Evolutionary conservation across 2,329 filamentous ascomycete genomes (phyloP), one percentile per base, ranked within the genome.

Genomic region (Trichophyton verrucosum): DNA sequence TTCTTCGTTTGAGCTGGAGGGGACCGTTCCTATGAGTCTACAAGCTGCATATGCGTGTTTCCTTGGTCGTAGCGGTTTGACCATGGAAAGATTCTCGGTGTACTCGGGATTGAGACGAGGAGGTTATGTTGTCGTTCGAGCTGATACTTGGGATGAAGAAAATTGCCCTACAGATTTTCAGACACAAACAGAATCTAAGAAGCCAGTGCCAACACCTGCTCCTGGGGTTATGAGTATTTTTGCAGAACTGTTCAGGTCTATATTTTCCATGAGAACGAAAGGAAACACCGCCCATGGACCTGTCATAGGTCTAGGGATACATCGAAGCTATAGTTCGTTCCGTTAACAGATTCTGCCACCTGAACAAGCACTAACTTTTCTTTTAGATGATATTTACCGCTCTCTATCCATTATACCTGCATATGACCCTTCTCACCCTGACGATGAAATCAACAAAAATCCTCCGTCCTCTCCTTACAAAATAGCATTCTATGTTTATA

Each of bases 1-100:
- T 36, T 15, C n/a, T 42, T 3, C 44, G 15, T 59, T 59, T 24
- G 82, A 84, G 40, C 79, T 81, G 61, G 81, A 85, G 5, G 75
- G 80, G 3, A 87, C 87, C 0, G 73, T 94, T n/a, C 91, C 92
- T 0, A 86, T 99, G 78, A 95, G 89, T 73, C 76, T 97, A 44
- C 89, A 97, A 72, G 91, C 88, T 4, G 91, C 91, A 0, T 97
- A 97, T 76, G 83, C 91, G 3, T 81, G 90, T 22, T 85, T 96
- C 59, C 82, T 96, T 65, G 90, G 90, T 1, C 77, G 82, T 24
- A 86, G 75, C 30, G 80, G 78, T 8, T 66, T 86, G 65, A 83
- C 81, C 0, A 77, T 96, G 62, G 89, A 95, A 66, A 85, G 89
- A 68, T 97, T 90, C 68, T 88, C 88, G 57, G 92, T 97, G 30